A percentile compares a stretch with the other conserved stretches of the same genome.
Conservation (phyloP, 805 yeast genomes). For the Metschnikowia anglica region DNA sequence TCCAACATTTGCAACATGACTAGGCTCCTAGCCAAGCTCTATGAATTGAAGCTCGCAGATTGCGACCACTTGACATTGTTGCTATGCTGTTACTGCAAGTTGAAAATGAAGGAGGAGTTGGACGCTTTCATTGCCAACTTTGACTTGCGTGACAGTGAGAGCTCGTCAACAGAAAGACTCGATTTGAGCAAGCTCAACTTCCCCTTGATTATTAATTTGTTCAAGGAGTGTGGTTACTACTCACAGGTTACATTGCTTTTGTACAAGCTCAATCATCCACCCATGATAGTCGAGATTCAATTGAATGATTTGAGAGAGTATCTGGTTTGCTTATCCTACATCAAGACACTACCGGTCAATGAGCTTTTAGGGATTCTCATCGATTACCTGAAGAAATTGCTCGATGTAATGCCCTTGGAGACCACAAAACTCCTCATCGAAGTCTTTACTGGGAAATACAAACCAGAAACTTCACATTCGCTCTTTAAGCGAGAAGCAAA, state of each 20-base stretch:
- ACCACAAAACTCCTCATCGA: slow-evolving; percentile 81
- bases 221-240: slow-evolving; percentile 69
- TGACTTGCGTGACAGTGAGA: slow-evolving; percentile 23
- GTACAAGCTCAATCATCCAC: slow-evolving; percentile 68
- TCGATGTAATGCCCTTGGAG: slow-evolving; percentile 71
- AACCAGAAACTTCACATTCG: slow-evolving; percentile 35
- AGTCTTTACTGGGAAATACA: slow-evolving; percentile 83
- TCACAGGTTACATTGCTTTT: slow-evolving; percentile 70
- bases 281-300: slow-evolving; percentile 71
- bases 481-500: slow-evolving; percentile 9
- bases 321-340: slow-evolving; percentile 58
- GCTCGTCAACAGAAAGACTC: slow-evolving; percentile 8
- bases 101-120: slow-evolving; percentile 60
- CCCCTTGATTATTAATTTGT: slow-evolving; percentile 62
- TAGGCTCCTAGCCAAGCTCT: slow-evolving; percentile 59
- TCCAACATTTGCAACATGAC: slow-evolving; percentile 66
- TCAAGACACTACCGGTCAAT: slow-evolving; percentile 67
- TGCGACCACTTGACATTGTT: slow-evolving; percentile 80
- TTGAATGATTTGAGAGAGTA: slow-evolving; percentile 64
- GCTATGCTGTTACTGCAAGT: slow-evolving; percentile 75
- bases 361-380: slow-evolving; percentile 73
- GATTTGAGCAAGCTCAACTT: slow-evolving; percentile 43
- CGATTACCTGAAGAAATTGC: slow-evolving; percentile 60
- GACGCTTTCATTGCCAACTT: slow-evolving; percentile 51
- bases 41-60: slow-evolving; percentile 55